phyloP scores from a whole-genome alignment of 2,329 filamentous ascomycete species.

The Coniochaeta sp. region DNA sequence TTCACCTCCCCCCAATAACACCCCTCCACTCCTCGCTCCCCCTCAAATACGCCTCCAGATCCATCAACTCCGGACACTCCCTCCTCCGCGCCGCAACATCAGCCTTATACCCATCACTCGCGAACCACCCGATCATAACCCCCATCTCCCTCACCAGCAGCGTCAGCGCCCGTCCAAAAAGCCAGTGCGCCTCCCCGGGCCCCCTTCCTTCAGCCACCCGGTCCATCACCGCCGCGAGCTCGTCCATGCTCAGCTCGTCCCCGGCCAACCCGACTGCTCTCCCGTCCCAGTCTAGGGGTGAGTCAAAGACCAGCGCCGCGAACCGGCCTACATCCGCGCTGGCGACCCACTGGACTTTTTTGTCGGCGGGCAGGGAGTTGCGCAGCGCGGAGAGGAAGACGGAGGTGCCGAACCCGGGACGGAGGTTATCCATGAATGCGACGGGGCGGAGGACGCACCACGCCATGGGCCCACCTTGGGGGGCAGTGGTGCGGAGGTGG shows the following conservation, averaged over 20 bases:
- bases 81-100: constrained; percentile 19
- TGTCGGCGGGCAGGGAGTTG: constrained; percentile 20
- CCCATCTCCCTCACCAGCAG: constrained; percentile 20
- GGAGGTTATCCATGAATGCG: constrained; percentile 53
- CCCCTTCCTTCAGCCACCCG: constrained; percentile 17
- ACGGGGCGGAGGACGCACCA: constrained; percentile 58
- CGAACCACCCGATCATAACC: constrained; percentile 28
- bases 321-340: constrained; percentile 37
- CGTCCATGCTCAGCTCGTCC: constrained; percentile 31
- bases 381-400: constrained; percentile 26
- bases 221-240: constrained; percentile 20
- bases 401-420: constrained; percentile 23
- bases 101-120: constrained; percentile 23
- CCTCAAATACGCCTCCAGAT: constrained; percentile 14
- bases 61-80: constrained; percentile 23
- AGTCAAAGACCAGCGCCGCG: constrained; percentile 32
- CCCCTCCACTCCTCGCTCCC: not conserved
- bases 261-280: constrained; percentile 33
- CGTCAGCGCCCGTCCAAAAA: constrained; percentile 22
- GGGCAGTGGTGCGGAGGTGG: constrained; percentile 42
- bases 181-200: constrained; percentile 17
- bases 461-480: constrained; percentile 32
- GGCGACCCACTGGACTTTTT: constrained; percentile 32
- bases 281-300: constrained; percentile 26
- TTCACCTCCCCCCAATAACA: not conserved